Evolutionary conservation across 306 rosid genomes (phyloP).

Genomic region (Datisca glomerata): DNA sequence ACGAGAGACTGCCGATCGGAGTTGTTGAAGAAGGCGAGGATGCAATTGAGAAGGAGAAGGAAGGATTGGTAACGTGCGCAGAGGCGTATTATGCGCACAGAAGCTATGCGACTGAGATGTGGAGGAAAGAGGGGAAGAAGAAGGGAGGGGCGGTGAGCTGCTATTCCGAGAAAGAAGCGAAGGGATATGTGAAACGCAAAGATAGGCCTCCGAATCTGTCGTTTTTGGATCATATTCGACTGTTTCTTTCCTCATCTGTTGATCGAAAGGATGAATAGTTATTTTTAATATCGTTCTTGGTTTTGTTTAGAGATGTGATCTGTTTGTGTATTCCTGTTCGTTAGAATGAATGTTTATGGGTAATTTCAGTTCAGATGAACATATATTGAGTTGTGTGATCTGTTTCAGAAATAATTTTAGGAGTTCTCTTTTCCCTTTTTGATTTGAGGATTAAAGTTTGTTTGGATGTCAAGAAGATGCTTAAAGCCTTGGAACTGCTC

Average conservation of each 20-base stretch:
- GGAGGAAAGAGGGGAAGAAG: constrained; percentile 43
- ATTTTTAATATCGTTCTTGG: too few relatives aligned
- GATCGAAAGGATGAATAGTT: too few relatives aligned
- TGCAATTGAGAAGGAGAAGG: background rate
- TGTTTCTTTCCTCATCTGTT: constrained; percentile 27
- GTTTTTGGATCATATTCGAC: constrained; percentile 59
- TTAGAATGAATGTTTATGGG: too few relatives aligned
- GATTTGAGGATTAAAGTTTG: background rate
- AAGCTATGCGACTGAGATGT: constrained; percentile 51
- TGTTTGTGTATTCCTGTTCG: too few relatives aligned
- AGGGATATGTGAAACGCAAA: constrained; percentile 58
- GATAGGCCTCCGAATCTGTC: constrained; percentile 69
- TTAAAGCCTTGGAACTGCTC: too few relatives aligned
- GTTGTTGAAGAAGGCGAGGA: constrained; percentile 3
- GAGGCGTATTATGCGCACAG: constrained; percentile 65
- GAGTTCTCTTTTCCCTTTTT: background rate
- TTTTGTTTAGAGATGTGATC: too few relatives aligned
- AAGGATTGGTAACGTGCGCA: constrained; percentile 24
- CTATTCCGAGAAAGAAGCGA: constrained; percentile 45
- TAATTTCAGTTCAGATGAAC: too few relatives aligned
- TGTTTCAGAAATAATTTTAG: too few relatives aligned
- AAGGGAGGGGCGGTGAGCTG: constrained; percentile 20
- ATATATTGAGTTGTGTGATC: too few relatives aligned
- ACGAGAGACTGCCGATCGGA: constrained; percentile 42
- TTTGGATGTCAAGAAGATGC: too few relatives aligned